A percentile compares a stretch with the other conserved stretches of the same genome.
Evolutionary conservation across 768 basidiomycete genomes (phyloP).

Genomic region (Tylopilus intermedius): DNA sequence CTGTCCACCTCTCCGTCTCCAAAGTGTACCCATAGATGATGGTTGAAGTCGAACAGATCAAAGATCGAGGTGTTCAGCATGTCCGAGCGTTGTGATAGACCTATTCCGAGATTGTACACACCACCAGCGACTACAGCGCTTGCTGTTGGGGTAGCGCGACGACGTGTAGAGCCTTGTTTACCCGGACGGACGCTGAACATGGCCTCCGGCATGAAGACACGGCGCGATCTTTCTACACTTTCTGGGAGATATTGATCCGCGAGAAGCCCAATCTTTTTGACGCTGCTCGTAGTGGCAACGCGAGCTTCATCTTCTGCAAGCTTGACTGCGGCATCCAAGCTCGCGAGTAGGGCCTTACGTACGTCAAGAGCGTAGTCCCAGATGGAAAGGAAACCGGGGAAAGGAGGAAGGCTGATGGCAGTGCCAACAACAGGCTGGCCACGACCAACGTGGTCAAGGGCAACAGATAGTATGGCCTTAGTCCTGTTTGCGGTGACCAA

Average conservation of each 20-base stretch:
- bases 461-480: conserved; percentile 54
- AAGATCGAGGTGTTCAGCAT: conserved; percentile 74
- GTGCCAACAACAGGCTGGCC: conserved; percentile 65
- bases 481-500: conserved; percentile 49
- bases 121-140: conserved; percentile 73
- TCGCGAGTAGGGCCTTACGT: conserved; percentile 66
- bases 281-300: conserved; percentile 54
- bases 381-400: conserved; percentile 76
- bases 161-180: conserved; percentile 36
- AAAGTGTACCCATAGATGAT: conserved; percentile 71
- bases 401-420: conserved; percentile 59
- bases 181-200: conserved; percentile 75
- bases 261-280: conserved; percentile 60
- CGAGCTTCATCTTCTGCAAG: conserved; percentile 83
- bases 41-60: conserved; percentile 83
- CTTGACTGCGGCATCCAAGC: conserved; percentile 74
- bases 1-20: conserved; percentile 40
- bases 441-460: conserved; percentile 70
- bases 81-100: conserved; percentile 71
- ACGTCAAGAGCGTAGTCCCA: conserved; percentile 88
- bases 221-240: conserved; percentile 72
- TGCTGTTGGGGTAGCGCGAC: conserved; percentile 28
- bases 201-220: conserved; percentile 94
- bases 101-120: conserved; percentile 73
- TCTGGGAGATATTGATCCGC: conserved; percentile 75